Evolutionary conservation across 352 stramenopile genomes (phyloP).

Genomic region (Stephanocyclus meneghinianus): DNA sequence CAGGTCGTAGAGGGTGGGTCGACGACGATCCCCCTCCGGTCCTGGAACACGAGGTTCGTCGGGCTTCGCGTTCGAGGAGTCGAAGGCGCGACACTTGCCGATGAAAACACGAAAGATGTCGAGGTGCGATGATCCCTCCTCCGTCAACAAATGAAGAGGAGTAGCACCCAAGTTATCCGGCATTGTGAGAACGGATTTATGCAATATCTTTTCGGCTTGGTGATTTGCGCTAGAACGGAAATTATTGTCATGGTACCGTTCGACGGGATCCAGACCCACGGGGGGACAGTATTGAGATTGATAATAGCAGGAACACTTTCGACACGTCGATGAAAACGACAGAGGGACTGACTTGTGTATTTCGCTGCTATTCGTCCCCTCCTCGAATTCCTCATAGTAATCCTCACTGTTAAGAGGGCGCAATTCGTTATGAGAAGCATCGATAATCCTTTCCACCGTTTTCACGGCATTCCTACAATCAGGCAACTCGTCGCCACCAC

Average conservation of each 20-base stretch:
- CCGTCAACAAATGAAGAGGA: conserved; percentile 30
- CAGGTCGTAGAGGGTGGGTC: conserved; percentile 30
- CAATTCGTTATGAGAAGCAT: conserved; percentile 27
- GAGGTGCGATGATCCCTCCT: conserved; percentile 31
- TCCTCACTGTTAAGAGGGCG: neutral
- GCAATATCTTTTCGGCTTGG: conserved; percentile 6
- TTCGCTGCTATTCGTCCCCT: neutral
- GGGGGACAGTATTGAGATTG: conserved; percentile 28
- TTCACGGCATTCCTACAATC: conserved; percentile 18
- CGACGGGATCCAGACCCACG: conserved; percentile 18
- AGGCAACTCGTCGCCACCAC: neutral
- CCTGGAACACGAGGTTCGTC: neutral
- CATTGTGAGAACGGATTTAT: conserved; percentile 46
- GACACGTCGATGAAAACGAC: neutral
- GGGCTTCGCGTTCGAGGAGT: neutral
- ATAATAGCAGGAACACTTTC: conserved; percentile 25
- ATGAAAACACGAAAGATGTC: conserved; percentile 32
- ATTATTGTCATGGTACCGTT: neutral
- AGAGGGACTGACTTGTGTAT: neutral
- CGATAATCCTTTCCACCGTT: conserved; percentile 35
- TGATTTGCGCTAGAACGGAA: neutral
- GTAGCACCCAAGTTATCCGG: conserved; percentile 39
- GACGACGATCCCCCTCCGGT: neutral
- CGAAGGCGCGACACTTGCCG: conserved; percentile 8
- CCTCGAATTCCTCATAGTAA: conserved; percentile 2